These are phyloP conservation scores for Leccinum barrowsii DNA, from an alignment of 768 basidiomycete species.

Conservation along the genomic window DNA sequence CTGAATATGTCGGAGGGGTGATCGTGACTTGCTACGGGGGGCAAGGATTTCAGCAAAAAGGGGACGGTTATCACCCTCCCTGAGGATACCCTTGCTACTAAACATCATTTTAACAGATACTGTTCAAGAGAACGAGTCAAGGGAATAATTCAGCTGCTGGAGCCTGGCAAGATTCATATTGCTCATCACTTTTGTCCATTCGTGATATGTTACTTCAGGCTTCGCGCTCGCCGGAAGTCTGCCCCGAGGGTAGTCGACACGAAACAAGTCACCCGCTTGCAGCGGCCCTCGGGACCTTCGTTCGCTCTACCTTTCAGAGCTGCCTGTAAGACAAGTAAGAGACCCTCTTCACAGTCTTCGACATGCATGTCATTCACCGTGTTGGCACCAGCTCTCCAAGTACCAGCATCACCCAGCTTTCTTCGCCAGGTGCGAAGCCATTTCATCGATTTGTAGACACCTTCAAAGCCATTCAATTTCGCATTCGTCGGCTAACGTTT, in stretches of 20 bases:
- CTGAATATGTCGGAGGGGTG: neutral
- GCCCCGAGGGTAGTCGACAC: neutral
- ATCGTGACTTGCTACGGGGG: conserved; percentile 30
- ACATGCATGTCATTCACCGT: conserved; percentile 39
- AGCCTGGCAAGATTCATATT: conserved; percentile 28
- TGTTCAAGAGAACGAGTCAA: conserved; percentile 8
- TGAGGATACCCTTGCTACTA: conserved; percentile 30
- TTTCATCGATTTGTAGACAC: conserved; percentile 36
- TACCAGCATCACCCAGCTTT: conserved; percentile 34
- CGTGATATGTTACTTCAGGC: conserved; percentile 28
- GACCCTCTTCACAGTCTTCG: conserved; percentile 35
- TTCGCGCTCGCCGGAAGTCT: conserved; percentile 37
- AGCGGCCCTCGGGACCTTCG: conserved; percentile 40
- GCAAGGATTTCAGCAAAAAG: conserved; percentile 33
- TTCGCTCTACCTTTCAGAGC: conserved; percentile 40
- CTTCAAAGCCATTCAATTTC: conserved; percentile 7
- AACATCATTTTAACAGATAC: conserved; percentile 24
- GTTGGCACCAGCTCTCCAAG: conserved; percentile 41
- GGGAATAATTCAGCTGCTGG: neutral
- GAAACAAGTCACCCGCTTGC: conserved; percentile 25
- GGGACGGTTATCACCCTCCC: conserved; percentile 32
- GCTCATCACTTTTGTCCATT: conserved; percentile 34
- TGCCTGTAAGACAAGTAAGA: conserved; percentile 35
- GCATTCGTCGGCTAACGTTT: neutral
- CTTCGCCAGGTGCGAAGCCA: conserved; percentile 36